Evolutionary conservation across 1,284 basidiomycete genomes (phyloP).

Genomic region (Boletus chippewaensis): DNA sequence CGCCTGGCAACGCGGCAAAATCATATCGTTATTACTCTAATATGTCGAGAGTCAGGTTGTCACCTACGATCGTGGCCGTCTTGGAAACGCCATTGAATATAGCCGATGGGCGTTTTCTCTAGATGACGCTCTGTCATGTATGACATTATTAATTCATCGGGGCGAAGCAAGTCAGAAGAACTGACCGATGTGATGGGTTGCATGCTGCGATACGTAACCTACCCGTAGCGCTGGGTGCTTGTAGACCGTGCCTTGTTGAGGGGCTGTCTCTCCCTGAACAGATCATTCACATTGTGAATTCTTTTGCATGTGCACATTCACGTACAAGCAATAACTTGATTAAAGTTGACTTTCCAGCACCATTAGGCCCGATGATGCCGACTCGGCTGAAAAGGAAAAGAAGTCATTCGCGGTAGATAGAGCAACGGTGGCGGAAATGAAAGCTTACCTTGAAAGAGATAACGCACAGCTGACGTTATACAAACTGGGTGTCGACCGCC

Average conservation of each 20-base stretch:
- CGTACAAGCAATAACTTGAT: constrained; percentile 89
- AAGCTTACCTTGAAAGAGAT: constrained; percentile 73
- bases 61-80: constrained; percentile 92
- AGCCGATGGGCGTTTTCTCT: constrained; percentile 92
- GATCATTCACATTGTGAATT: constrained; percentile 7
- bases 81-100: constrained; percentile 99
- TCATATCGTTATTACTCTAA: constrained; percentile 12
- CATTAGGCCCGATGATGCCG: constrained; percentile 87
- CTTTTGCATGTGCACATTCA: constrained; percentile 15
- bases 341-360: constrained; percentile 93
- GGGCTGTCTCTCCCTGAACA: constrained; percentile 80
- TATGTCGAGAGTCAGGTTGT: constrained; percentile 12
- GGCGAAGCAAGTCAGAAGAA: constrained; percentile 15
- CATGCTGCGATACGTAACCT: constrained; percentile 97
- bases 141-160: constrained; percentile 16
- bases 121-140: constrained; percentile 70
- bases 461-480: constrained; percentile 88
- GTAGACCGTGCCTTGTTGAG: constrained; percentile 90
- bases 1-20: constrained; percentile 42
- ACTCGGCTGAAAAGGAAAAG: constrained; percentile 56
- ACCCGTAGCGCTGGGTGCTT: constrained; percentile 96
- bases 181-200: constrained; percentile 86
- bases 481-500: constrained; percentile 77
- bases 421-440: constrained; percentile 24
- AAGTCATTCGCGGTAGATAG: constrained; percentile 17